Evolutionary conservation across 305 asterid genomes (phyloP), one percentile per base, ranked within the genome.

Genomic region (Plantago lanceolata): DNA sequence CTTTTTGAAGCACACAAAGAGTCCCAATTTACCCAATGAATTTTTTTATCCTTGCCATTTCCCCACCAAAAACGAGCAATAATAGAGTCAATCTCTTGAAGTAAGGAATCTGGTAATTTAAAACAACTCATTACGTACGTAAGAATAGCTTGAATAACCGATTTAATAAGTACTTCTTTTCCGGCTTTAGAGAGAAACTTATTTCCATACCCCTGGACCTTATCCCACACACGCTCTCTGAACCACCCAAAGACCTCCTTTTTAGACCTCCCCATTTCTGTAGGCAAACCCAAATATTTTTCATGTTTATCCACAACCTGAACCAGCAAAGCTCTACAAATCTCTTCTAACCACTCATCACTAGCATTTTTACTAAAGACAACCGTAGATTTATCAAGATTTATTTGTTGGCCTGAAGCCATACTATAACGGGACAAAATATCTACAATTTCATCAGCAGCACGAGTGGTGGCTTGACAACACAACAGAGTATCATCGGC

Each of bases 111-210:
- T 1, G 59, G 60, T 0, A 64, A 16, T 7, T 3, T 14, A n/a
- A 64, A 64, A 14, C 48, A 33, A 14, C 57, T 35, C 68, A 64
- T 49, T 1, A 15, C 49, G 5, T 64, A 64, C 1, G 59, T n/a
- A 1, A 59, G 59, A 8, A 64, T 64, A 0, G 57, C 67, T 48
- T 62, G 67, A 15, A 48, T 15, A 3, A 62, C 57, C 1, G 57
- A 3, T 24, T 62, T 47, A 5, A 26, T 2, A 1, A 28, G 37
- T 3, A 45, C 15, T 2, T 47, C 13, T 18, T 47, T 47, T 3
- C 51, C 51, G 2, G 51, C 51, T 47, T 47, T 14, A 1, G 51
- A 47, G 0, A 47, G n/a, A 0, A 12, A 8, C 1, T 12, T 9
- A 47, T 18, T 6, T 9, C 14, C 51, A 47, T 9, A 47, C 0